These are phyloP conservation scores for Volvox reticuliferus DNA, from an alignment of 139 green algal species.

Conservation along the genomic window DNA sequence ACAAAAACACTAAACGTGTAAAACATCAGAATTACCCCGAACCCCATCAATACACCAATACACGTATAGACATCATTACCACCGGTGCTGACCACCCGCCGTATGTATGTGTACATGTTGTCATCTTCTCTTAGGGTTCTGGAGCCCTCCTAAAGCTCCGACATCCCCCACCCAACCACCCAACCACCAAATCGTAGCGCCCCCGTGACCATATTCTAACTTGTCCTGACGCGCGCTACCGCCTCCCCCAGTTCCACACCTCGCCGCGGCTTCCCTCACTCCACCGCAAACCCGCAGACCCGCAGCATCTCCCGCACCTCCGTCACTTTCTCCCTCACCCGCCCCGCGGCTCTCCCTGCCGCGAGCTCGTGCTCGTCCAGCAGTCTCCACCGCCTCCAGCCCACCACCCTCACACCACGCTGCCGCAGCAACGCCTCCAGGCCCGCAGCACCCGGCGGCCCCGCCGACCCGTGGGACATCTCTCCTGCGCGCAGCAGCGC, in stretches of 20 bases:
- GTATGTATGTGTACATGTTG: too few relatives aligned
- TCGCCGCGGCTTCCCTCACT: background rate
- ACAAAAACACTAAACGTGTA: too few relatives aligned
- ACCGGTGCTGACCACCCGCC: too few relatives aligned
- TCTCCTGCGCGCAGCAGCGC: background rate
- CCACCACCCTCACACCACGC: constrained; percentile 57
- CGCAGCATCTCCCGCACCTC: constrained; percentile 73
- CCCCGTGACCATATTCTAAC: too few relatives aligned
- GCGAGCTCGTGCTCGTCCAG: constrained; percentile 73
- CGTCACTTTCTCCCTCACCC: constrained; percentile 77
- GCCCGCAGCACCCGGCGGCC: constrained; percentile 33
- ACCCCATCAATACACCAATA: too few relatives aligned
- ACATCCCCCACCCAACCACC: too few relatives aligned
- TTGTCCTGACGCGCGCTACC: background rate
- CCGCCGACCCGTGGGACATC: background rate
- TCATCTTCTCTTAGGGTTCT: too few relatives aligned
- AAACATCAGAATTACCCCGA: too few relatives aligned
- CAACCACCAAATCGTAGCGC: too few relatives aligned
- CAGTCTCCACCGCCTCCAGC: constrained; percentile 72
- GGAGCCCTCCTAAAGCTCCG: too few relatives aligned
- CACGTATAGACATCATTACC: too few relatives aligned
- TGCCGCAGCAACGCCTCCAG: constrained; percentile 65
- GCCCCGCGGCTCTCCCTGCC: constrained; percentile 63
- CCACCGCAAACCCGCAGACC: background rate
- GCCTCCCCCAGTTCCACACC: too few relatives aligned